A percentile compares a stretch with the other conserved stretches of the same genome.
Conservation (phyloP, 2,329 filamentous ascomycete genomes). For the Falciphora oryzae region DNA sequence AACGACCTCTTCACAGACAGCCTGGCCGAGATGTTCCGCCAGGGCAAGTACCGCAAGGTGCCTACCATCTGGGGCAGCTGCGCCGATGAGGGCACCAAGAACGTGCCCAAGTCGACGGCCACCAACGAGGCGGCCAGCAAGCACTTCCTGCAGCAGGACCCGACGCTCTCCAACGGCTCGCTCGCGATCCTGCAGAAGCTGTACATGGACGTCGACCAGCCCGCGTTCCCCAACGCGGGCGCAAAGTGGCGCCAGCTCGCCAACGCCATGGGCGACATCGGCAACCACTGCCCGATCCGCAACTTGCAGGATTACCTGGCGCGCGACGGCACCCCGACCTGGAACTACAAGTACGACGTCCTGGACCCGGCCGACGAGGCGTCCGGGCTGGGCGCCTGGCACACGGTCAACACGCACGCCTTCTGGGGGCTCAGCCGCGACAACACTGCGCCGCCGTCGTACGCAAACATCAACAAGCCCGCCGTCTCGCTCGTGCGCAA, state of each 20-base stretch:
- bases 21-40: slow-evolving; percentile 3
- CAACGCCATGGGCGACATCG: slow-evolving; percentile 6
- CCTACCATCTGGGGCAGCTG: slow-evolving; percentile 26
- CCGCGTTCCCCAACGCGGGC: slow-evolving; percentile 4
- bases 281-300: slow-evolving; percentile 7
- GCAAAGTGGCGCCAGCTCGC: slow-evolving; percentile 6
- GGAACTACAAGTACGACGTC: slow-evolving; percentile 60
- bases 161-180: background rate
- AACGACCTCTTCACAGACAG: slow-evolving; percentile 4
- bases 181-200: slow-evolving; percentile 1
- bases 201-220: slow-evolving; percentile 8
- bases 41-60: slow-evolving; percentile 42
- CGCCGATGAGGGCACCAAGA: slow-evolving; percentile 33
- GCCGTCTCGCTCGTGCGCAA: slow-evolving; percentile 58
- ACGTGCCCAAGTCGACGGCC: slow-evolving; percentile 15
- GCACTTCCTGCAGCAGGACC: background rate
- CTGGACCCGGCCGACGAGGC: slow-evolving; percentile 47
- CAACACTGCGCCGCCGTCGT: slow-evolving; percentile 45
- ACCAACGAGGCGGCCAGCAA: background rate
- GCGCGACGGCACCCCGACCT: slow-evolving; percentile 3
- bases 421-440: slow-evolving; percentile 60
- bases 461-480: slow-evolving; percentile 47
- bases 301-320: slow-evolving; percentile 5
- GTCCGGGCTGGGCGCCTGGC: slow-evolving; percentile 56
- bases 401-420: slow-evolving; percentile 60